These are phyloP conservation scores for Penicillium sp. DNA, from an alignment of 2,329 filamentous ascomycete genomes.

Conservation along the genomic window DNA sequence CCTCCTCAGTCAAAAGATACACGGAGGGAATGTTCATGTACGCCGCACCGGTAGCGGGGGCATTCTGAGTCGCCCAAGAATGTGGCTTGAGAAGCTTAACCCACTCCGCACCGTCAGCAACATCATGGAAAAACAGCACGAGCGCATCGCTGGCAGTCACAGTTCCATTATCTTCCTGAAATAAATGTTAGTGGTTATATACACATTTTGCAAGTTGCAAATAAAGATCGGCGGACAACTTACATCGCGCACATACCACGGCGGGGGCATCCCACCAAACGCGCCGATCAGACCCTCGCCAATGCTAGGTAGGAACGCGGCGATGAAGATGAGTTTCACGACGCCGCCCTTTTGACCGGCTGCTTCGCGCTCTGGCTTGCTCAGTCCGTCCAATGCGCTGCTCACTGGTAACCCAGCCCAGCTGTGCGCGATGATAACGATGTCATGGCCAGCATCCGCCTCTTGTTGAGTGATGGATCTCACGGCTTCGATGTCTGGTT, in stretches of 20 bases:
- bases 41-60: conserved; percentile 27
- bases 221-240: conserved; percentile 6
- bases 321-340: conserved; percentile 33
- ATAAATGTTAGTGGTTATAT: background rate
- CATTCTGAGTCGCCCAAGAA: conserved; percentile 29
- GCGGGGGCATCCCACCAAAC: conserved; percentile 28
- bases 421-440: conserved; percentile 36
- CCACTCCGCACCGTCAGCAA: conserved; percentile 30
- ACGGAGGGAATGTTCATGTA: conserved; percentile 26
- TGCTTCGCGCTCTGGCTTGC: conserved; percentile 27
- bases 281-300: conserved; percentile 33
- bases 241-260: conserved; percentile 33
- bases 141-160: conserved; percentile 26
- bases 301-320: conserved; percentile 34
- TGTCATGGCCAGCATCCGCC: conserved; percentile 27
- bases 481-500: conserved; percentile 35
- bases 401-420: conserved; percentile 39
- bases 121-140: conserved; percentile 33
- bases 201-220: background rate
- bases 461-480: conserved; percentile 31
- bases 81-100: conserved; percentile 30
- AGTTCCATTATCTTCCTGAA: conserved; percentile 23
- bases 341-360: conserved; percentile 34
- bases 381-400: conserved; percentile 34
- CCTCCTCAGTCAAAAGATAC: conserved; percentile 33